Conservation (phyloP, 1,284 basidiomycete genomes). For the Trametes versicolor region DNA sequence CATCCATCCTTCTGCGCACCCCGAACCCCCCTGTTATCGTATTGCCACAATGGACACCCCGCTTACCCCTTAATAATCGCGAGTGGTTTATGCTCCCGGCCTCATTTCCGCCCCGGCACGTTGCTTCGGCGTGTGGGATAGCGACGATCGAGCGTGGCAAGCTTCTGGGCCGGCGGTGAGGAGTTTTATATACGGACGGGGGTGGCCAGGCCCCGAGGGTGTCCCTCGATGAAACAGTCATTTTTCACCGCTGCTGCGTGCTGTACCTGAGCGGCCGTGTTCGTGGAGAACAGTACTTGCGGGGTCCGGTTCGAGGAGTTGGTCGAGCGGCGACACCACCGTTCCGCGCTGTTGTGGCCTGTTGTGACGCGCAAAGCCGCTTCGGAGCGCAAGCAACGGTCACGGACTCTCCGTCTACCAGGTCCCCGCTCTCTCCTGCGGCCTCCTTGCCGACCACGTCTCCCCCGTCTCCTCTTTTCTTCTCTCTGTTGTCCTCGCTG, state of each 20-base stretch:
- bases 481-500: constrained; percentile 7
- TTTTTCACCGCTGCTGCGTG: constrained; percentile 15
- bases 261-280: constrained; percentile 17
- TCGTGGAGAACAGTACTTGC: constrained; percentile 15
- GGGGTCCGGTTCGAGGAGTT: constrained; percentile 3
- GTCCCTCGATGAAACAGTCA: constrained; percentile 25
- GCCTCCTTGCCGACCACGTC: constrained; percentile 26
- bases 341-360: constrained; percentile 23
- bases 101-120: constrained; percentile 26
- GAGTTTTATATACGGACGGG: constrained; percentile 22
- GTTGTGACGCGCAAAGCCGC: constrained; percentile 26
- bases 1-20: constrained; percentile 5
- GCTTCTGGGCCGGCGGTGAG: constrained; percentile 12
- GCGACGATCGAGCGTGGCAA: constrained; percentile 28
- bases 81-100: constrained; percentile 14
- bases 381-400: constrained; percentile 24
- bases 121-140: constrained; percentile 23
- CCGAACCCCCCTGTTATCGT: background rate
- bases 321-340: background rate
- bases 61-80: constrained; percentile 20
- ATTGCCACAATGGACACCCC: constrained; percentile 20
- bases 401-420: constrained; percentile 25
- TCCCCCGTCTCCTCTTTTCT: constrained; percentile 10
- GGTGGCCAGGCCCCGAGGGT: constrained; percentile 15
- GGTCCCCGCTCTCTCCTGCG: constrained; percentile 25